Evolutionary conservation across 2,329 filamentous ascomycete species (phyloP).

Genomic region (Pezicula carpinea): DNA sequence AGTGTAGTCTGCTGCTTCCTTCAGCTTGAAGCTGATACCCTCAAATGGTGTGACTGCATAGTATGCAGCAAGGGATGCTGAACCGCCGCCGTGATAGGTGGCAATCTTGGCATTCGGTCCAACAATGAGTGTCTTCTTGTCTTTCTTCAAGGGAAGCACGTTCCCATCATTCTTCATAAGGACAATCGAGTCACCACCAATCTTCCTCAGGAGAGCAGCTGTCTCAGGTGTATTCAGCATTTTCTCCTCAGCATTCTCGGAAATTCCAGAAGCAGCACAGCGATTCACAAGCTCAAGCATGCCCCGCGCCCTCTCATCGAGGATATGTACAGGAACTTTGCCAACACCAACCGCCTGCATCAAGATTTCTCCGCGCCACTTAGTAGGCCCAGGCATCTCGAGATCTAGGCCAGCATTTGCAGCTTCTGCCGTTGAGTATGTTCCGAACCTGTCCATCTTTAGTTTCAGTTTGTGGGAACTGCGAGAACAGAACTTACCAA

Average conservation of each 20-base stretch:
- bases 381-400: conserved; percentile 53
- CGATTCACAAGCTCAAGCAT: conserved; percentile 23
- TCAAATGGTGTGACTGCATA: conserved; percentile 69
- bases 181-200: conserved; percentile 57
- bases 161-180: conserved; percentile 59
- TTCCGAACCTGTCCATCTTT: conserved; percentile 34
- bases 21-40: conserved; percentile 56
- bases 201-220: conserved; percentile 44
- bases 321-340: conserved; percentile 19
- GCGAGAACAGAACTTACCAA: conserved; percentile 32
- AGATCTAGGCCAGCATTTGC: conserved; percentile 49
- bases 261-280: conserved; percentile 31
- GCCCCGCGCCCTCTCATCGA: conserved; percentile 23
- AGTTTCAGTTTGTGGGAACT: neutral
- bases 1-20: conserved; percentile 42
- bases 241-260: conserved; percentile 22
- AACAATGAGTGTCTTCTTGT: conserved; percentile 55
- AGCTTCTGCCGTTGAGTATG: conserved; percentile 48
- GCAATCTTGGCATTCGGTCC: conserved; percentile 54
- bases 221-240: conserved; percentile 28
- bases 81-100: conserved; percentile 59
- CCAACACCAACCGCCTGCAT: conserved; percentile 18
- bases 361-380: conserved; percentile 22
- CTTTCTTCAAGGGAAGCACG: conserved; percentile 52
- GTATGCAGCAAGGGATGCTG: conserved; percentile 55